Percentiles rank a stretch among this genome's conserved stretches.
Conservation (phyloP, 2,329 filamentous ascomycete species). For the Corinectria fuckeliana region DNA sequence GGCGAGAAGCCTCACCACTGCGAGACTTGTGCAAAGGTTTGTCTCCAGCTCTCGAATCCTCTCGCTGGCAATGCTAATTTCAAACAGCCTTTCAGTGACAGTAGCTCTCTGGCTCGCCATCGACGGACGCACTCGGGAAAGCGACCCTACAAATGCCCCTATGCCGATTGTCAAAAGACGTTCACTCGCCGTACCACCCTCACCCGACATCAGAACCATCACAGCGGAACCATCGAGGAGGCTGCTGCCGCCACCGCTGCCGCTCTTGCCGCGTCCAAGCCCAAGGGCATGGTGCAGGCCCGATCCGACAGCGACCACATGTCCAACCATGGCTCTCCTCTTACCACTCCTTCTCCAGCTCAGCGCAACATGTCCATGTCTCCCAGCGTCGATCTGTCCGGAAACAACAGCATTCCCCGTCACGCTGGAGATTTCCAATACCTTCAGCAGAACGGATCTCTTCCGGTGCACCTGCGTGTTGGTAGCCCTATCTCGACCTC, state of each 20-base stretch:
- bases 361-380: constrained; percentile 82
- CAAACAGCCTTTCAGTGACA: constrained; percentile 88
- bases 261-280: constrained; percentile 69
- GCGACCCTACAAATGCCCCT: constrained; percentile 96
- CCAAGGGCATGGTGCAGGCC: constrained; percentile 51
- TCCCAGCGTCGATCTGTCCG: constrained; percentile 75
- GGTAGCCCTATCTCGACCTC: constrained; percentile 74
- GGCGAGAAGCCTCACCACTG: constrained; percentile 99
- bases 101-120: constrained; percentile 90
- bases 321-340: constrained; percentile 74
- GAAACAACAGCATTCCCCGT: constrained; percentile 71
- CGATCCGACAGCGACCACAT: constrained; percentile 75
- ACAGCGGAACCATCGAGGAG: constrained; percentile 94
- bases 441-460: constrained; percentile 73
- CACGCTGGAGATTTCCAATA: constrained; percentile 72
- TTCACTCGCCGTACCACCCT: constrained; percentile 95
- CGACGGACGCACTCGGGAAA: constrained; percentile 95
- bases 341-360: constrained; percentile 84
- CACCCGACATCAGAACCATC: constrained; percentile 94
- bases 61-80: constrained; percentile 16
- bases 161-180: constrained; percentile 97
- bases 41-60: constrained; percentile 27
- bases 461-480: constrained; percentile 83
- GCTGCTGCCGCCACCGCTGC: constrained; percentile 88
- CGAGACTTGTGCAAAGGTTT: constrained; percentile 93